These are phyloP conservation scores for Lenwebbia sp. DNA, from an alignment of 345 rosid species.

Conservation along the genomic window DNA sequence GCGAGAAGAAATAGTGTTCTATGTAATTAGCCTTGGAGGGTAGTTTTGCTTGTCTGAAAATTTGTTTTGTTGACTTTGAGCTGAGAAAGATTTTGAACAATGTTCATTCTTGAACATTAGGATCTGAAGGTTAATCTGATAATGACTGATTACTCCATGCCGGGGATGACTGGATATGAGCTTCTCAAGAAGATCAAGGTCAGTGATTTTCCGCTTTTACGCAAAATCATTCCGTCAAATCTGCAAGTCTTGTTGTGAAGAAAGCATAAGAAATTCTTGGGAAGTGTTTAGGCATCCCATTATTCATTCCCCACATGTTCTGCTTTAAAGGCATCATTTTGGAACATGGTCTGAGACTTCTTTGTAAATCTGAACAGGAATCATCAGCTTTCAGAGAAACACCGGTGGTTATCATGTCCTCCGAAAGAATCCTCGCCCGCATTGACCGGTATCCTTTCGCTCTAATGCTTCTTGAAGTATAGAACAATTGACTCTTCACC, in stretches of 20 bases:
- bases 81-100: neutral
- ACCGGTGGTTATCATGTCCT: conserved; percentile 21
- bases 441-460: conserved; percentile 3
- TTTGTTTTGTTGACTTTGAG: neutral
- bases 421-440: conserved; percentile 12
- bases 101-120: conserved; percentile 12
- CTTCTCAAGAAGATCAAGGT: conserved; percentile 27
- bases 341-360: neutral
- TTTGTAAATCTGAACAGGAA: conserved; percentile 5
- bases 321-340: neutral
- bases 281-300: neutral
- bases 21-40: neutral
- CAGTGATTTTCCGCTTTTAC: neutral
- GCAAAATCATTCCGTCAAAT: neutral
- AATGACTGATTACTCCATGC: conserved; percentile 33
- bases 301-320: neutral
- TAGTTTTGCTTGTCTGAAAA: neutral
- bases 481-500: neutral
- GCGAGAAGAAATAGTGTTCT: neutral
- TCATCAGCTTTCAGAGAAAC: conserved; percentile 13
- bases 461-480: neutral
- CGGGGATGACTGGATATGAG: conserved; percentile 30
- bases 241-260: neutral
- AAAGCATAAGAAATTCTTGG: neutral
- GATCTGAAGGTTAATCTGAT: conserved; percentile 42